Evolutionary conservation across 805 yeast genomes (phyloP), one percentile per base, ranked within the genome.

Genomic region (Vanderwaltozyma yarrowii): DNA sequence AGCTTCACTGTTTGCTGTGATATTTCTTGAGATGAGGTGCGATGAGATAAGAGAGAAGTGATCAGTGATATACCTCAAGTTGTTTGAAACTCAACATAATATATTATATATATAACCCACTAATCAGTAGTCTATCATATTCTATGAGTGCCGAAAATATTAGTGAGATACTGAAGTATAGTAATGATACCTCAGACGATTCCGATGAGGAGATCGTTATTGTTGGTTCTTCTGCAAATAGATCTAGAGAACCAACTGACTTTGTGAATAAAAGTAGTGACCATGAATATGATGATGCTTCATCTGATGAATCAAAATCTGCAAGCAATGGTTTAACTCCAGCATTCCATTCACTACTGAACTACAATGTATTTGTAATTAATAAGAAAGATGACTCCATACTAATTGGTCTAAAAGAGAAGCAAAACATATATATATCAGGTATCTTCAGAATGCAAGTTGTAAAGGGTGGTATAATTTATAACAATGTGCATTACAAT

Each of bases 401-500:
- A 10, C 23, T 52, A 8, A 38, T 58, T 5, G 55, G 59, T 2
- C 36, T 58, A 16, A 41, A 33, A 12, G 47, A 51, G 29, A 53
- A 49, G 33, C 55, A 58, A 38, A 32, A 34, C 5, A 23, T 57
- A 2, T 49, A 42, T 36, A 21, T 58, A 14, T 47, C 58, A 4
- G 63, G 63, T 11, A 36, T 49, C 13, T 55, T 54, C 25, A 38
- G 43, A 29, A 14, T 57, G 12, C 54, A 55, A 31, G 43, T 58
- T 6, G 42, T 57, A 12, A 57, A 56, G 44, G 63, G 63, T 32
- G 63, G 62, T 10, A 49, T 56, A 11, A 40, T 46, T 2, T 57
- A 57, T 42, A 58, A 58, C 31, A 51, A 47, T 27, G 44, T 47
- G 12, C 62, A 58, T 41, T 56, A 52, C 35, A 56, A 49, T 36